Base-by-base conservation (phyloP, 257 asterid genomes). In the Asclepias syriaca region DNA sequence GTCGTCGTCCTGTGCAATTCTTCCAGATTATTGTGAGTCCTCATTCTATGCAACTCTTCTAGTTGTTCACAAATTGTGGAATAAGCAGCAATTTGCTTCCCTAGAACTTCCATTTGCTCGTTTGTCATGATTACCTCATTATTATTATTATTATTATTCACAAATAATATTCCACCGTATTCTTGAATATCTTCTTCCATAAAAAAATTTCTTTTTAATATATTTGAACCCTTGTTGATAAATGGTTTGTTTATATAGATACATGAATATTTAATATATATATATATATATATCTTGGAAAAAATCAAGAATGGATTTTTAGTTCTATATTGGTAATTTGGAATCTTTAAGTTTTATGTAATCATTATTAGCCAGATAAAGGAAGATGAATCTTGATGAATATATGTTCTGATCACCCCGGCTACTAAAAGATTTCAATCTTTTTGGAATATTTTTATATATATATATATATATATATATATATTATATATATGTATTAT, bases 41-140 rank as follows among this genome's bases (percentile, higher is more conserved):
- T 27, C 24, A 59, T 34, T 34, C 39, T 34, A 19, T 89, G 96
- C 81, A 89, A 70, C 45, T 88, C 89, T 40, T 87, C 91, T 57
- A 94, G 98, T 72, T 88, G 96, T 56, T 91, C 95, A 54, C 92
- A 86, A 68, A 94, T 92, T 74, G 90, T 81, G 73, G 88, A 87
- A 70, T 88, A 94, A 10, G 85, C 96, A 0, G 95, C 98, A 37
- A 94, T 94, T 87, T 94, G 98, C 83, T 88, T 88, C 37, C 95
- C 85, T 45, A 94, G 91, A 3, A 81, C 84, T 76, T 94, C 95
- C 90, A 94, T 87, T 86, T 94, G 99, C 76, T 94, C 97, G 55
- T 91, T 96, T 0, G 90, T 93, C 96, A 93, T 93, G 69, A 92
- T 96, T 78, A 34, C 39, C 39, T 34, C 27, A 24, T 24, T 29